phyloP scores from a whole-genome alignment of 176 grass and related monocot species.

The Aechmea fasciata region DNA sequence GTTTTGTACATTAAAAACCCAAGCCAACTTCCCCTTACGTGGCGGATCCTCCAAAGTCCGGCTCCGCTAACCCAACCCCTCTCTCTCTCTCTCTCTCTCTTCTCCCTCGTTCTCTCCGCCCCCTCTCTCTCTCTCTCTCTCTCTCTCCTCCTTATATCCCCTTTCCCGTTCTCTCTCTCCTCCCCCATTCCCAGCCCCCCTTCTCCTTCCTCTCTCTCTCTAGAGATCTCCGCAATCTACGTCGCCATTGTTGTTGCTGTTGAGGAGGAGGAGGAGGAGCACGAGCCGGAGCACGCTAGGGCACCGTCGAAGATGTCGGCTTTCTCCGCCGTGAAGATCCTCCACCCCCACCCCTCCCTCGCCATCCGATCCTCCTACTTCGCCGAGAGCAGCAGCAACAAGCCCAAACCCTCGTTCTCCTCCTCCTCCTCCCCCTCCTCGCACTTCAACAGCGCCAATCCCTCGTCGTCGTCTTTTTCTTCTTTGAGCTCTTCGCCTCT shows the following conservation, averaged over 20 bases:
- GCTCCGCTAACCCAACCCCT: no score
- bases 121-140: not conserved
- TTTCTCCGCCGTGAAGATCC: constrained; percentile 76
- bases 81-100: constrained; percentile 11
- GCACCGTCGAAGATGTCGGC: constrained; percentile 18
- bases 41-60: no score
- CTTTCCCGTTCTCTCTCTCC: constrained; percentile 9
- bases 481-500: no score
- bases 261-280: not conserved
- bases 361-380: constrained; percentile 50
- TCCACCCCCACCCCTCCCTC: constrained; percentile 22
- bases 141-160: constrained; percentile 29
- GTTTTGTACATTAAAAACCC: no score
- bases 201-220: not conserved
- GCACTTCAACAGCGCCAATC: not conserved
- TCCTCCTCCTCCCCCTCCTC: constrained; percentile 9
- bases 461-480: not conserved
- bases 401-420: not conserved
- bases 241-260: not conserved
- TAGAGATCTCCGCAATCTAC: not conserved
- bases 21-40: no score
- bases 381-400: not conserved
- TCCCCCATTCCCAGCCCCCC: not conserved
- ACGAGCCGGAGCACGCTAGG: not conserved
- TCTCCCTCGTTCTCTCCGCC: constrained; percentile 44